Conservation (phyloP, 179 eudicot species). For the Silene vulgaris region DNA sequence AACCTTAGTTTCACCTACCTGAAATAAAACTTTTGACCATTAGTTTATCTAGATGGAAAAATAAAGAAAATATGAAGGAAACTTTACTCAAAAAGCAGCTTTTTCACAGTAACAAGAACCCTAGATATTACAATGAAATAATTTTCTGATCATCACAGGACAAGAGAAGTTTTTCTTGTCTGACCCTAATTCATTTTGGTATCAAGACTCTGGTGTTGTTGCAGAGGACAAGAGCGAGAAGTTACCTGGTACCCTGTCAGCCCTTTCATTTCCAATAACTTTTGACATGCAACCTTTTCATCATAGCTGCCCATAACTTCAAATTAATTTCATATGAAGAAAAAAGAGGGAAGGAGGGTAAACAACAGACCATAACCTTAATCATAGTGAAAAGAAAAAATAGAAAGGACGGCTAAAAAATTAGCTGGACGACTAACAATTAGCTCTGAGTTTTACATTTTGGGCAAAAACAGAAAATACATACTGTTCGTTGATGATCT, state of each 20-base stretch:
- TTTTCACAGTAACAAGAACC: neutral
- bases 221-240: constrained; percentile 1
- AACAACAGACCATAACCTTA: neutral
- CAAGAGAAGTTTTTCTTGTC: neutral
- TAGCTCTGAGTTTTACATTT: constrained; percentile 4
- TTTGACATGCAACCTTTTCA: constrained; percentile 70
- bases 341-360: neutral
- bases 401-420: constrained; percentile 1
- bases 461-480: constrained; percentile 20
- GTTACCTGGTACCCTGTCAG: constrained; percentile 80
- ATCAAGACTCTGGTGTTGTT: neutral
- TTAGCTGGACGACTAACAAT: neutral
- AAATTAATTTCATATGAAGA: constrained; percentile 15
- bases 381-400: neutral
- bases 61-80: neutral
- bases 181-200: neutral
- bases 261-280: constrained; percentile 77
- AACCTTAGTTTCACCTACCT: constrained; percentile 89
- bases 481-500: constrained; percentile 61
- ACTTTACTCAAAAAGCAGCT: constrained; percentile 4
- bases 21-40: constrained; percentile 29
- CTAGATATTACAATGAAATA: constrained; percentile 3
- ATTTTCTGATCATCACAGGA: constrained; percentile 13
- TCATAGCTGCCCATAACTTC: constrained; percentile 53
- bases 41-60: constrained; percentile 9